phyloP scores from a whole-genome alignment of 176 grass and related monocot genomes.

The Oropetium thomaeum region DNA sequence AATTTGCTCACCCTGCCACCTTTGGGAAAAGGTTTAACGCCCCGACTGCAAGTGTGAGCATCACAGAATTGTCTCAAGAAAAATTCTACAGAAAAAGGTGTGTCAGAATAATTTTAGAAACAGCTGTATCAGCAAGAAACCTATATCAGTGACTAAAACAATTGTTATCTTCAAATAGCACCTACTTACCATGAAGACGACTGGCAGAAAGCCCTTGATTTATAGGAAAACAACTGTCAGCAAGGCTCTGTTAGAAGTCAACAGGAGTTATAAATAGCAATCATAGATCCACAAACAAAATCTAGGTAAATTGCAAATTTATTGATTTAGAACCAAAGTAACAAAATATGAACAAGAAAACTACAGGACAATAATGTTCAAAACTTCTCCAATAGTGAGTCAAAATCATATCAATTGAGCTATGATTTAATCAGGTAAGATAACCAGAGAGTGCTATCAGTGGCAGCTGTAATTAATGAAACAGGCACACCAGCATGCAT shows the following conservation, averaged over 20 bases:
- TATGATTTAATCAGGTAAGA: background rate
- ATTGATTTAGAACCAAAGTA: conserved; percentile 23
- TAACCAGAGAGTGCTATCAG: background rate
- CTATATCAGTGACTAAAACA: background rate
- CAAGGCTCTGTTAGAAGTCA: conserved; percentile 66
- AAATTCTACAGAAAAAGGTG: conserved; percentile 60
- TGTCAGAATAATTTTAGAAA: conserved; percentile 58
- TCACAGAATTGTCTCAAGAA: conserved; percentile 96
- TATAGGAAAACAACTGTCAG: conserved; percentile 93
- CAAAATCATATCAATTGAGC: conserved; percentile 3
- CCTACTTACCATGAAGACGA: conserved; percentile 75
- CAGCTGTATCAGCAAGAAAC: conserved; percentile 32
- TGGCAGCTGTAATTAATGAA: background rate
- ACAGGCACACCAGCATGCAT: background rate
- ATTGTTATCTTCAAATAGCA: conserved; percentile 26
- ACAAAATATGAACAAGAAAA: conserved; percentile 1
- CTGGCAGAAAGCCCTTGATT: conserved; percentile 70
- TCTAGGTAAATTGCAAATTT: conserved; percentile 10
- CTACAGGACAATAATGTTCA: background rate
- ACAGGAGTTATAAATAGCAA: conserved; percentile 8
- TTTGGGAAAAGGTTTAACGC: conserved; percentile 74
- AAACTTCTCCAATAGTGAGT: background rate
- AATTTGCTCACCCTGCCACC: conserved; percentile 75
- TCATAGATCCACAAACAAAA: conserved; percentile 6
- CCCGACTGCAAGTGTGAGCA: conserved; percentile 71